Evolutionary conservation across 129 eudicot genomes (phyloP).

Genomic region (Apium graveolens): DNA sequence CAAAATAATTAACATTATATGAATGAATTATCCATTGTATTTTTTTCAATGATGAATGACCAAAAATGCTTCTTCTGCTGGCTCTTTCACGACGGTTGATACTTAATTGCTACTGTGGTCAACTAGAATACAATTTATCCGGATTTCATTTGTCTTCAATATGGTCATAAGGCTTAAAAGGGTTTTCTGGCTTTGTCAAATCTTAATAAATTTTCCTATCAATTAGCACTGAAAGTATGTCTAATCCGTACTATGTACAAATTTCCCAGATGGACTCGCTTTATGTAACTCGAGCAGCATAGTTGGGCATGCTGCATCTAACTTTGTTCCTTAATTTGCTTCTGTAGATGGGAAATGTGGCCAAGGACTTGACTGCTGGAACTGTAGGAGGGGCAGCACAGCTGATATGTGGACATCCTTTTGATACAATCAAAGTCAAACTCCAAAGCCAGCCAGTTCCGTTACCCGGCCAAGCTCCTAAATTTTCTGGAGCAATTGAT

Average conservation of each 20-base stretch:
- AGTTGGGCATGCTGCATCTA: background rate
- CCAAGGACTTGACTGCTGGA: slow-evolving; percentile 74
- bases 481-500: slow-evolving; percentile 75
- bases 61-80: background rate
- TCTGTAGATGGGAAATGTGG: slow-evolving; percentile 82
- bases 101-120: too few species aligned
- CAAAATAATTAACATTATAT: background rate
- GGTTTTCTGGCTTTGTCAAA: background rate
- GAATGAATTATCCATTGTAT: too few species aligned
- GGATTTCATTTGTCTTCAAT: background rate
- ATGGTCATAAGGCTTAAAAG: background rate
- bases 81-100: background rate
- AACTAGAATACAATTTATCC: background rate
- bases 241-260: background rate
- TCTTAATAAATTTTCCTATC: background rate
- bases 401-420: slow-evolving; percentile 81
- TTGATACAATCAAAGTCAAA: slow-evolving; percentile 94
- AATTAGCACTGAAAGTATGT: background rate
- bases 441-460: slow-evolving; percentile 96
- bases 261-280: background rate
- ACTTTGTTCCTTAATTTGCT: background rate
- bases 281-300: background rate
- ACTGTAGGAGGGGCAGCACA: slow-evolving; percentile 93
- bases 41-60: too few species aligned
- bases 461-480: slow-evolving; percentile 73